Evolutionary conservation across 305 asterid genomes (phyloP).

Genomic region (Solanum hybrid): DNA sequence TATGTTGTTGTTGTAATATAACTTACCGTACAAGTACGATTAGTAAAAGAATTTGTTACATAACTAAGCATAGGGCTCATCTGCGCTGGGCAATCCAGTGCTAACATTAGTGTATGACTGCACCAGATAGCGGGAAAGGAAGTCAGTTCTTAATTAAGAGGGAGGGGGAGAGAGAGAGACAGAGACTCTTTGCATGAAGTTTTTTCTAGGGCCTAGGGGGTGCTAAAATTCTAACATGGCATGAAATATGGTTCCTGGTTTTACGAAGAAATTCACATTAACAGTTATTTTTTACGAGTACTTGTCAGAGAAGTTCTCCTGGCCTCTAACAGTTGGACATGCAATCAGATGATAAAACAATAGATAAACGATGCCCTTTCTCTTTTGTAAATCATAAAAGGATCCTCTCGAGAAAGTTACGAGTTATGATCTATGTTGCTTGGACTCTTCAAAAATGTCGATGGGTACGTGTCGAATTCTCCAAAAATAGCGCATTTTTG

Average conservation of each 20-base stretch:
- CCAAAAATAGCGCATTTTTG: too few species aligned
- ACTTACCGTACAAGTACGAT: neutral
- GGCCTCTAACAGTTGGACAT: neutral
- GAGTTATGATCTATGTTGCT: neutral
- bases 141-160: neutral
- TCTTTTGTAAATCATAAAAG: neutral
- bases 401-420: neutral
- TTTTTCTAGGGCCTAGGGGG: neutral
- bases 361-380: neutral
- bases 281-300: neutral
- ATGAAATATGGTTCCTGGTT: neutral
- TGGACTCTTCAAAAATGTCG: too few species aligned
- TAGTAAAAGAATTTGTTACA: neutral
- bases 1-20: neutral
- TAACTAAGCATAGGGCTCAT: neutral
- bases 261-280: neutral
- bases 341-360: neutral
- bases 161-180: neutral
- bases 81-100: neutral
- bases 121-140: neutral
- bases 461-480: too few species aligned
- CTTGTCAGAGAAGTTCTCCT: neutral
- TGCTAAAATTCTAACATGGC: neutral
- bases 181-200: neutral
- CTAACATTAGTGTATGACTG: neutral